Evolutionary conservation across 768 basidiomycete genomes (phyloP), one percentile per base, ranked within the genome.

Genomic region (Phaffia australis): DNA sequence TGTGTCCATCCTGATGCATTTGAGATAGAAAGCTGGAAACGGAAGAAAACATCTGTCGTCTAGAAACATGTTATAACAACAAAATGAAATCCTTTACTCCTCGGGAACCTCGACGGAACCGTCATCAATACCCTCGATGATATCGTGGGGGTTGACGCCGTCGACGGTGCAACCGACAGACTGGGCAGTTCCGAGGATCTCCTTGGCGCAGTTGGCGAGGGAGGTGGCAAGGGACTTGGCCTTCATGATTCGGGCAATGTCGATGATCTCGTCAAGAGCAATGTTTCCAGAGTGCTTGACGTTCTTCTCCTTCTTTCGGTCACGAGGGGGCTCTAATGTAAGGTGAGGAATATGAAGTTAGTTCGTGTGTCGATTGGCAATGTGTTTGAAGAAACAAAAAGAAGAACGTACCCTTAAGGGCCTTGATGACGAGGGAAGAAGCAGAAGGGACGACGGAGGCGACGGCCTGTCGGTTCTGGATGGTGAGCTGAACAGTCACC

Each of bases 241-340:
- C 79, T 83, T 87, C 92, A 99, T 94, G 70, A 85, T 94, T 77
- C 95, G 88, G 71, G 67, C 67, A 63, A 69, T 69, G 63, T 64
- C 56, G 62, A 62, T 79, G 75, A 99, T 91, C 78, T 95, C 90
- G 74, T 94, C 91, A 65, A 97, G 81, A 65, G 91, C 75, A 71
- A 99, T 83, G 81, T 97, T 98, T 69, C 95, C 95, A 70, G 79
- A 79, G 83, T 98, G 95, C 79, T 97, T 97, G 81, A 99, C 95
- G 83, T 98, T 99, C 83, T 99, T 99, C 84, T 99, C 94, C 85
- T 99, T 99, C 80, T 99, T 99, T 71, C 95, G 87, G 81, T 99
- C 95, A 75, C 95, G 90, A 72, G 92, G 91, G 71, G 95, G 92
- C 82, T 98, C 94, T 94, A 76, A 4, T 21, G 15, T 47, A 46